These are phyloP conservation scores for Pochonia chlamydosporia DNA, from an alignment of 2,329 filamentous ascomycete species.

Conservation along the genomic window DNA sequence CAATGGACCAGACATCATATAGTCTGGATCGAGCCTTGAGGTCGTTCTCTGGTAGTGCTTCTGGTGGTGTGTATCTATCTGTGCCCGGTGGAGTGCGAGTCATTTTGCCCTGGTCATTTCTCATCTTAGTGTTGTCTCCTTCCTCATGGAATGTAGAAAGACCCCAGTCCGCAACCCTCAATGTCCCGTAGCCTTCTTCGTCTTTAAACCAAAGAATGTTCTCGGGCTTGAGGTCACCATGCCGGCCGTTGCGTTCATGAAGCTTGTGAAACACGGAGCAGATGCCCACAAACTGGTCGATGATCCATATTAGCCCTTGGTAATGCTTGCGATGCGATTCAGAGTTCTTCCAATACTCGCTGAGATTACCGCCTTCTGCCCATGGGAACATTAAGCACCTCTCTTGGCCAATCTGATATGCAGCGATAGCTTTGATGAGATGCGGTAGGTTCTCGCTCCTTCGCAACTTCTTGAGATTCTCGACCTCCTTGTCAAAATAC, in stretches of 20 bases:
- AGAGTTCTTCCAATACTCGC: not conserved
- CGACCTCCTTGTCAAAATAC: not conserved
- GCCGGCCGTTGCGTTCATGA: not conserved
- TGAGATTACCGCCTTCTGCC: not conserved
- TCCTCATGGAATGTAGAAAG: constrained; percentile 2
- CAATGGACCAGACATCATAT: not conserved
- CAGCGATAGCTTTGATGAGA: not conserved
- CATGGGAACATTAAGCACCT: not conserved
- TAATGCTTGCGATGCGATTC: not conserved
- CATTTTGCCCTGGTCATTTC: not conserved
- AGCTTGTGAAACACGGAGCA: not conserved
- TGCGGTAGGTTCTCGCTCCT: not conserved
- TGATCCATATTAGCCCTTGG: not conserved
- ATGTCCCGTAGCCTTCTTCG: not conserved
- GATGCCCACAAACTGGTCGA: not conserved
- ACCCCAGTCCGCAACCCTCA: constrained; percentile 6
- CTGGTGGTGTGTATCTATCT: not conserved
- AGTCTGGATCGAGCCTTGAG: not conserved
- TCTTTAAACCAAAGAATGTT: constrained; percentile 6
- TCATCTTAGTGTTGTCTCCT: not conserved
- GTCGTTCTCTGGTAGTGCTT: too few species aligned
- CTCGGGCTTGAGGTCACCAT: constrained; percentile 8
- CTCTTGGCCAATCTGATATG: not conserved
- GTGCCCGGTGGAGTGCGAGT: constrained; percentile 2
- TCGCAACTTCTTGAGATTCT: not conserved